Evolutionary conservation across 139 green algal species (phyloP).

Genomic region (Haematococcus lacustris): DNA sequence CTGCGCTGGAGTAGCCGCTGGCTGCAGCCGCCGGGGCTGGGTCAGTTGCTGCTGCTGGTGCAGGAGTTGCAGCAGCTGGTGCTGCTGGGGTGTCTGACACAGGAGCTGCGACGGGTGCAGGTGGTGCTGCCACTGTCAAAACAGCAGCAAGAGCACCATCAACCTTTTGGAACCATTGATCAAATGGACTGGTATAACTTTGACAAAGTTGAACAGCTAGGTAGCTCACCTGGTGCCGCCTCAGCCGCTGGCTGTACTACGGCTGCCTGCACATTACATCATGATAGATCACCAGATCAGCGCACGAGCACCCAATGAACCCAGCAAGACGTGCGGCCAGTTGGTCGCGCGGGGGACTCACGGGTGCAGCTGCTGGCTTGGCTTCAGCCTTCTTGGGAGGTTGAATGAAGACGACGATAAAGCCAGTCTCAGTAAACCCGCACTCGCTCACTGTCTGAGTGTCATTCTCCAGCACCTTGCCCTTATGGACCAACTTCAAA

Average conservation of each 20-base stretch:
- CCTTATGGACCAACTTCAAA: conserved; percentile 50
- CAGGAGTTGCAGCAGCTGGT: conserved; percentile 13
- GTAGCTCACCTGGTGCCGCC: background rate
- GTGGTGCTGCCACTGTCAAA: background rate
- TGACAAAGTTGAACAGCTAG: background rate
- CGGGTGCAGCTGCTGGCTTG: conserved; percentile 6
- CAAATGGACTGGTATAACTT: background rate
- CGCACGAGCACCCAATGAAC: background rate
- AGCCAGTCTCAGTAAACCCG: conserved; percentile 70
- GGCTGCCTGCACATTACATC: background rate
- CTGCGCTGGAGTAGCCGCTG: conserved; percentile 33
- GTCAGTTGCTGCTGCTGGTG: conserved; percentile 4
- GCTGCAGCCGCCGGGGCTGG: conserved; percentile 14
- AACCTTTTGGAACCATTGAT: background rate
- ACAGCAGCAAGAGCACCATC: background rate
- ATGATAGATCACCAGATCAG: no score
- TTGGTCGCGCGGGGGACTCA: background rate
- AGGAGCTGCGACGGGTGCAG: no score
- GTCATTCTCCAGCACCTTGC: conserved; percentile 82
- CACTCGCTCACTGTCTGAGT: conserved; percentile 58
- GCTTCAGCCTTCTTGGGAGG: conserved; percentile 47
- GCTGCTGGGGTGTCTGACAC: conserved; percentile 15
- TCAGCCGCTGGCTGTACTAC: background rate
- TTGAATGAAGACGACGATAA: conserved; percentile 90
- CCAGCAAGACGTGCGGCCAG: background rate